Evolutionary conservation across 1,139 yeast genomes (phyloP), one percentile per base, ranked within the genome.

Genomic region (Blastobotrys elegans): DNA sequence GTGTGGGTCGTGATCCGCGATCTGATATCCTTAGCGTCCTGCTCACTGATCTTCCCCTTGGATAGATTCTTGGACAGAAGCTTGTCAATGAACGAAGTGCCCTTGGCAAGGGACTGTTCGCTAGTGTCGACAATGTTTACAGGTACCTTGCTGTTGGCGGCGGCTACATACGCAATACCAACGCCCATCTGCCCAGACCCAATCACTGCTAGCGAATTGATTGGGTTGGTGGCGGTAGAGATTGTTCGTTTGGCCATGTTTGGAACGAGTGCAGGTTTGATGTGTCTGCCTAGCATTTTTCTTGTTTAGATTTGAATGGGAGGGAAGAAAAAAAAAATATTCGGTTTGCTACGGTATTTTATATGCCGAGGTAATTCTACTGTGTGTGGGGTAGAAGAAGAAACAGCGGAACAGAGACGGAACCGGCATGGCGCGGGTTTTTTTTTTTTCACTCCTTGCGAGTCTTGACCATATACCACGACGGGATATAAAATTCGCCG

Each of bases 181-280:
- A 68, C 65, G 22, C 74, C 74, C 68, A 68, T 68, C 54, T 68
- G 72, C 44, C 72, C 72, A 3, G 72, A 67, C 17, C 72, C 72
- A 41, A 68, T 59, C 14, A 68, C 73, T 2, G 71, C 63, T 38
- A 68, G 53, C n/a, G 53, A 45, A 11, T 33, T 29, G 21, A 50
- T 21, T 5, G 47, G 43, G n/a, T 47, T 39, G 3, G 37, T 14
- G 4, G 44, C 18, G 18, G 46, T 38, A 6, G 44, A 17, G 22
- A 20, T 38, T 3, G 47, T 18, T 16, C 43, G n/a, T n/a, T 18
- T 27, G 7, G 41, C 17, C 35, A 43, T 42, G 21, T 22, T 20
- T n/a, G n/a, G n/a, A n/a, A n/a, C n/a, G 14, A 34, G 11, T 39
- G 42, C n/a, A 21, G 40, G 7, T 18, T n/a, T n/a, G 24, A 18